A percentile compares a stretch with the other conserved stretches of the same genome.
Conservation (phyloP, 345 rosid species). For the Corchorus capsularis region DNA sequence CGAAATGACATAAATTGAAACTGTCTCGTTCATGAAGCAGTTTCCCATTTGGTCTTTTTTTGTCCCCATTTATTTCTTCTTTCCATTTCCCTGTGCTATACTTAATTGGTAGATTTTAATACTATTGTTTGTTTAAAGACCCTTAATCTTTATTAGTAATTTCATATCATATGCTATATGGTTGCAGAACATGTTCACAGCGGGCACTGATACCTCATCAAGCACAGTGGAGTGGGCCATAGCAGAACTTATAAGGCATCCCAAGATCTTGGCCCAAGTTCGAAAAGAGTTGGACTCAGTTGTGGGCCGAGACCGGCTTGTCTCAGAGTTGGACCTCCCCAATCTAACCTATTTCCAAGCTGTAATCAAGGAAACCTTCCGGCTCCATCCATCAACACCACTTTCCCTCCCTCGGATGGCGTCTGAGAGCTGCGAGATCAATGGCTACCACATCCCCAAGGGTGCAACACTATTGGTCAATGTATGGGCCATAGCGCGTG, state of each 20-base stretch:
- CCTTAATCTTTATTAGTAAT: too few species aligned
- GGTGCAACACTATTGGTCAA: slow-evolving; percentile 64
- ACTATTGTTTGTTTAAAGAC: too few species aligned
- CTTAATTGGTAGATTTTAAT: too few species aligned
- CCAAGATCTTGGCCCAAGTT: slow-evolving; percentile 46
- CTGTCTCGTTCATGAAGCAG: too few species aligned
- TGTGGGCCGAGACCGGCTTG: slow-evolving; percentile 54
- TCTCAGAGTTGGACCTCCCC: slow-evolving; percentile 56
- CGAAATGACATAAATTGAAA: too few species aligned
- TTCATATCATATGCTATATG: too few species aligned
- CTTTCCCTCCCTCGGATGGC: slow-evolving; percentile 75
- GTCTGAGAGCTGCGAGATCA: slow-evolving; percentile 67
- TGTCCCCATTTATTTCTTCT: too few species aligned
- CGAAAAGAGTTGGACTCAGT: slow-evolving; percentile 62
- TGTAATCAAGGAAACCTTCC: slow-evolving; percentile 75
- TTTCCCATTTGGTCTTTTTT: too few species aligned
- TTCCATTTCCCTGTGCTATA: background rate
- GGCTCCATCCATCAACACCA: slow-evolving; percentile 85
- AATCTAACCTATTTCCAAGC: slow-evolving; percentile 69
- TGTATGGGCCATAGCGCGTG: slow-evolving; percentile 89
- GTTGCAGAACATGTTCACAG: slow-evolving; percentile 79
- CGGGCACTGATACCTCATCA: slow-evolving; percentile 95
- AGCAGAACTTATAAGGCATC: slow-evolving; percentile 83
- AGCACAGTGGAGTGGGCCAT: slow-evolving; percentile 93
- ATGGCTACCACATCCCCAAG: slow-evolving; percentile 71